Evolutionary conservation across 225 moss, liverwort and hornwort genomes (phyloP), one percentile per base, ranked within the genome.

Genomic region (Straminergon stramineum): DNA sequence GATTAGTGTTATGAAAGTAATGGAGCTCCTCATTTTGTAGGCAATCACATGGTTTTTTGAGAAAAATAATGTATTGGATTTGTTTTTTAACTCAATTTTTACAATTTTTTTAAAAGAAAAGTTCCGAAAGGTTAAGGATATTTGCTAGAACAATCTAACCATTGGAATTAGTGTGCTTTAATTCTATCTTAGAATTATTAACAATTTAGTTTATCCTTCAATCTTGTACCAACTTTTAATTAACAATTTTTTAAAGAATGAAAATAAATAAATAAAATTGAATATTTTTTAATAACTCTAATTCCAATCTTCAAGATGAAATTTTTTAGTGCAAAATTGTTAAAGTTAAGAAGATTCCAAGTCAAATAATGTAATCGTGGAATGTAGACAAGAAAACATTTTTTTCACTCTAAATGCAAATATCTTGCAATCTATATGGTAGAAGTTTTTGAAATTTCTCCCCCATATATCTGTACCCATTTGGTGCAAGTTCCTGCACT

Each of bases 401-500:
- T 30, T n/a, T n/a, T n/a, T n/a, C n/a, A n/a, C n/a, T n/a, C n/a
- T n/a, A n/a, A n/a, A n/a, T n/a, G n/a, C n/a, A n/a, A n/a, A n/a
- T n/a, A n/a, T 28, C 10, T 74, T 74, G 17, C 43, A 45, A 28
- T 45, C 6, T 28, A 17, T 2, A 0, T 45, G 1, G 3, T 28
- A 15, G 1, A 71, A 70, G 1, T 43, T 15, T 28, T 0, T 16
- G 0, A 37, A 73, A 43, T 17, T 74, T 45, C 27, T 73, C 5
- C 15, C 8, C 39, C 1, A 15, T 26, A 23, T 26, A 41, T 41
- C 9, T 9, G 20, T 45, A 17, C 11, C 30, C 45, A 0, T 45
- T 17, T 45, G 10, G 6, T 43, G 1, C 5, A 28, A 45, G 28
- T 0, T 74, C 4, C 3, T 18, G 17, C 4, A 1, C 1, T 30